Percentiles rank a stretch among this genome's conserved stretches.
Evolutionary conservation across 345 rosid species (phyloP).

Genomic region (Psidium guajava): DNA sequence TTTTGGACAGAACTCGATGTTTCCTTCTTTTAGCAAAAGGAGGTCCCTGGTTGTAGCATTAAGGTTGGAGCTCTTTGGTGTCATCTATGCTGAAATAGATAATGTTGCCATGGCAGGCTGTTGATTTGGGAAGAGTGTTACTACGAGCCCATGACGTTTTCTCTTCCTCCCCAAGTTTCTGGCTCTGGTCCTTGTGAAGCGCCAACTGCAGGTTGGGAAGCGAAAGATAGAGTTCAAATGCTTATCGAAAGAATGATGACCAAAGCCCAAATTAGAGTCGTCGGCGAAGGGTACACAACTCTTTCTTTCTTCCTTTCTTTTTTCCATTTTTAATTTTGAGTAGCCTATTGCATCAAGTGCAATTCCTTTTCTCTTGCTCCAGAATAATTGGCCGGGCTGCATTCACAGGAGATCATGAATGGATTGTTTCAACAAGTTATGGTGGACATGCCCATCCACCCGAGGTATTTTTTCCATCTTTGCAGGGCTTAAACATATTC

Average conservation of each 20-base stretch:
- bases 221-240: constrained; percentile 25
- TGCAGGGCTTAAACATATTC: background rate
- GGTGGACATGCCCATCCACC: constrained; percentile 46
- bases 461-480: constrained; percentile 32
- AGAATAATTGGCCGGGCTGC: constrained; percentile 87
- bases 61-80: background rate
- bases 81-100: background rate
- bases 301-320: background rate
- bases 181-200: constrained; percentile 13
- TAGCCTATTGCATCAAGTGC: background rate
- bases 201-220: constrained; percentile 21
- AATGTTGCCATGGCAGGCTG: constrained; percentile 31
- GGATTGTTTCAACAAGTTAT: constrained; percentile 62
- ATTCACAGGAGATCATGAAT: constrained; percentile 69
- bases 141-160: constrained; percentile 23
- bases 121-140: constrained; percentile 90
- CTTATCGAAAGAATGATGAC: constrained; percentile 70
- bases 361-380: constrained; percentile 7
- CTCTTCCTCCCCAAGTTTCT: constrained; percentile 12
- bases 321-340: background rate
- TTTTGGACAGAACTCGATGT: background rate
- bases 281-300: constrained; percentile 75
- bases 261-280: constrained; percentile 50
- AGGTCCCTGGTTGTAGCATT: background rate
- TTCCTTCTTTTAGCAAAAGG: background rate